Evolutionary conservation across 352 stramenopile species (phyloP), one percentile per base, ranked within the genome.

Genomic region (Halophytophthora polymorphica): DNA sequence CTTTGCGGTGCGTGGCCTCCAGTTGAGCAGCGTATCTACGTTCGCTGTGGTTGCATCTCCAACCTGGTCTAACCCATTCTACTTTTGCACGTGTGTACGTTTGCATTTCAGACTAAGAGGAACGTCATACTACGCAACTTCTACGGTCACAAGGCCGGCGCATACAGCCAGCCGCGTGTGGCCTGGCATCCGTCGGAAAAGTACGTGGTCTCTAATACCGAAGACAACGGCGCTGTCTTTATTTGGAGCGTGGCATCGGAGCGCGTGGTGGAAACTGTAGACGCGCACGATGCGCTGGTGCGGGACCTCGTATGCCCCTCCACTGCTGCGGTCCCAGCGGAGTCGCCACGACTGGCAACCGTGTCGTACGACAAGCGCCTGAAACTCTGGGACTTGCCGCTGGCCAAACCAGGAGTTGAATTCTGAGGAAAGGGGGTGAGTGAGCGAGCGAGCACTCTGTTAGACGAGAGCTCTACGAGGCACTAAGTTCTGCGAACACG

Each of bases 151-250:
- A 90, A 90, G 45, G 83, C 83, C 29, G 83, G 82, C 3, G 61
- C 79, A 28, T 94, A 92, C 63, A 94, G 83, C 39, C 83, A 92
- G 43, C 83, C 83, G 10, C 69, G 81, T 14, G 79, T 62, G 23
- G 35, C 75, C 17, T 94, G 83, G 83, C 75, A 94, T 52, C 67
- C 75, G 28, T 91, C 81, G 1, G 83, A 90, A 51, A 90, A 91
- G 59, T 94, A 90, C 36, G 64, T 91, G 19, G 70, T 94, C 38
- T 88, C 83, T 28, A 94, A 94, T 53, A 92, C 74, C 13, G 81
- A 92, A 62, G 77, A 88, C 17, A 71, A 50, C 10, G 82, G 82
- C 1, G 39, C 51, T 8, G 39, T 94, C 14, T 82, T 77, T 45
- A 61, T 92, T 17, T 94, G 81, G 83, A 81, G 77, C 41, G 54